These are phyloP conservation scores for Pichiaceae sp. DNA, from an alignment of 1,139 yeast species.

Conservation along the genomic window DNA sequence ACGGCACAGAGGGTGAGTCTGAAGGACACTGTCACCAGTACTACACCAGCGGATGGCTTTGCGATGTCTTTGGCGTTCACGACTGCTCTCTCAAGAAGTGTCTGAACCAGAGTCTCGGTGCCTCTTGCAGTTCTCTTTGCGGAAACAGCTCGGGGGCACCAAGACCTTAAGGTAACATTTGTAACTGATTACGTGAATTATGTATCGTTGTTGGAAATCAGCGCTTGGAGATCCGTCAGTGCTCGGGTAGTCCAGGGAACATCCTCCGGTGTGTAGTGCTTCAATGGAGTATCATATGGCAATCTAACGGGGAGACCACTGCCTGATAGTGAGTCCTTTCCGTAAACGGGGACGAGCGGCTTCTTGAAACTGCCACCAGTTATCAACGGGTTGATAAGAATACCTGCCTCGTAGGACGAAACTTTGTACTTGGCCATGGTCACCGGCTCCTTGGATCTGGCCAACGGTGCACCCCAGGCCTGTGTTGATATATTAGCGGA, in stretches of 20 bases:
- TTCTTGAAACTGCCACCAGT: constrained; percentile 8
- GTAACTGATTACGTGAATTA: neutral
- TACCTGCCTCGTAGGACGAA: constrained; percentile 47
- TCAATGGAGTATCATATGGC: constrained; percentile 49
- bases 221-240: neutral
- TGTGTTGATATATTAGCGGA: constrained; percentile 59
- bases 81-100: neutral
- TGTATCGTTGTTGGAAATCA: neutral
- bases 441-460: constrained; percentile 19
- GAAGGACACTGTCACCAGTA: constrained; percentile 22
- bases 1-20: constrained; percentile 12
- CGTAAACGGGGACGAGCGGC: constrained; percentile 29
- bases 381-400: constrained; percentile 30
- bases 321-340: constrained; percentile 25
- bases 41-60: constrained; percentile 11
- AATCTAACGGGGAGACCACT: constrained; percentile 31
- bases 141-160: neutral
- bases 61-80: constrained; percentile 7
- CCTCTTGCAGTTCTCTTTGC: neutral
- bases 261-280: constrained; percentile 31
- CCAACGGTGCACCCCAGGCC: constrained; percentile 57
- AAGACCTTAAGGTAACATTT: neutral
- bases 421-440: constrained; percentile 17
- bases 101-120: neutral
- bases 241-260: constrained; percentile 39